Base-by-base conservation (phyloP, 1,284 basidiomycete species). In the Agaricales sp. region DNA sequence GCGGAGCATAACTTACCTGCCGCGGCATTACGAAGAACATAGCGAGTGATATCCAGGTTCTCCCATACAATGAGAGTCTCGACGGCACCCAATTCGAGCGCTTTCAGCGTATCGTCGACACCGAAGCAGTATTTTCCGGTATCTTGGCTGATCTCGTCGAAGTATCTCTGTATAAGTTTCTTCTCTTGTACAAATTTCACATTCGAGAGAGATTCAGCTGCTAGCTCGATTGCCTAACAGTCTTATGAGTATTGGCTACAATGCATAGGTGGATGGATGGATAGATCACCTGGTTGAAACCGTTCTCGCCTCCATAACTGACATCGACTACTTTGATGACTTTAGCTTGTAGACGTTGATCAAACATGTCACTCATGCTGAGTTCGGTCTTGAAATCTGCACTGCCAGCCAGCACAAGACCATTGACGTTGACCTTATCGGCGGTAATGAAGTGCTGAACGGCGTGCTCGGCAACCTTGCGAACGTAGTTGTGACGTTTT, bases 121-220 rank as follows among this genome's bases (percentile, higher is more conserved):
- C 95, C 96, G 64, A 97, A 99, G 71, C 95, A 98, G 74, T 97
- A 99, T 68, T 89, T 92, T 61, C 85, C 92, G 18, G 92, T 95
- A 64, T 99, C 95, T 65, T 92, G 89, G 55, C 93, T 95, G 68
- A 99, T 99, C 71, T 99, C 96, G 64, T 99, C 95, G 67, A 99
- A 98, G 75, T 98, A 99, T 65, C 82, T 92, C 64, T 98, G 94
- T 59, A 97, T 96, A 43, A 97, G 80, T 65, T 77, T 87, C 77
- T 99, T 99, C 76, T 99, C 95, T 68, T 99, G 95, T 14, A 99
- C 93, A 59, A 99, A 99, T 67, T 99, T 99, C 74, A 99, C 96
- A 65, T 98, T 98, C 43, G 90, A 84, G 21, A 99, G 80, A 3
- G 92, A 91, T 67, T 99, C 95, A 1, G 92, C 88, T 0, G 95